Evolutionary conservation across 495 filamentous ascomycete genomes (phyloP), one percentile per base, ranked within the genome.

Genomic region (Penicillium pulvis): DNA sequence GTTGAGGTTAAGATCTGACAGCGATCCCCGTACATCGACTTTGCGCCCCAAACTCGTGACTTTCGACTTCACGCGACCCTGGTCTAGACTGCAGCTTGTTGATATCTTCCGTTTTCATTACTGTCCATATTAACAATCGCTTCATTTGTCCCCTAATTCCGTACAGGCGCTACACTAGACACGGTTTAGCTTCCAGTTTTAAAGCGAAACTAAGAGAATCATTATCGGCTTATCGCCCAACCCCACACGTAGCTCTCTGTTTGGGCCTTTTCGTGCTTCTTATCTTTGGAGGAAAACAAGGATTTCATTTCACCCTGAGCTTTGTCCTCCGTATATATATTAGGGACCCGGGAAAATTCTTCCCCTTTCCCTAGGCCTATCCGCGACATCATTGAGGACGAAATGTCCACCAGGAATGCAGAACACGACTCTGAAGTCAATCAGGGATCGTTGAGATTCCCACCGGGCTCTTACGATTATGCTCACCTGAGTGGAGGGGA

Each of bases 401-500:
- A 43, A 48, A 67, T 67, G 65, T 53, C 58, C 16, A 28, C 55
- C 36, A 45, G 54, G 47, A 50, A 50, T 45, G 41, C 56, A 55
- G 46, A 55, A 4, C 55, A 31, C 14, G 57, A 47, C 20, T 36
- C 49, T 20, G 62, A 57, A 10, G 36, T 57, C 2, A 47, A 47
- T 17, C 51, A 51, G 30, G 50, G 60, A 36, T 62, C 63, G 1
- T 35, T 50, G 45, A 54, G 61, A 24, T 51, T 57, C 31, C 64
- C 64, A 6, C 20, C 53, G 8, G 63, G 54, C 51, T 68, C 65
- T 1, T 64, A 66, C 24, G 62, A 70, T 47, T 48, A 63, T 36
- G 60, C 53, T 16, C 59, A 56, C 16, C 50, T 59, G 20, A 48
- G 53, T 50, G 51, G 44, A 35, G 58, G 44, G 3, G 61, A 58